These are phyloP conservation scores for Pythium phragmiticola DNA, from an alignment of 352 stramenopile species.

Conservation along the genomic window DNA sequence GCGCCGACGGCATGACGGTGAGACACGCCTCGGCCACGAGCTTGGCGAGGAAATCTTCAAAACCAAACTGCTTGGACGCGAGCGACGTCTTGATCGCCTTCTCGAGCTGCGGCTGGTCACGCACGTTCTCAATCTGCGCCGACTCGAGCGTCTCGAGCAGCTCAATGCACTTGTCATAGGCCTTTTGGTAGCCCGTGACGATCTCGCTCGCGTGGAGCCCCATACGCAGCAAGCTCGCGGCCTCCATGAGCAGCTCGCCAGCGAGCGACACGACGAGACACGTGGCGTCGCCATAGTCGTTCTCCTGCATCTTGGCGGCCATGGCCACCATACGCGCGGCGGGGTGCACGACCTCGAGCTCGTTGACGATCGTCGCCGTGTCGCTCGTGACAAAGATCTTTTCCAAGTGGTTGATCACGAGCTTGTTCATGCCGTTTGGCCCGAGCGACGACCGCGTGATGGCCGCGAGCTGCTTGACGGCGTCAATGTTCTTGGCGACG, in stretches of 20 bases:
- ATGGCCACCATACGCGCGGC: conserved; percentile 98
- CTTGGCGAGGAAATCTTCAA: conserved; percentile 92
- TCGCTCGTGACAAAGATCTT: conserved; percentile 99
- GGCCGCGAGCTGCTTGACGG: conserved; percentile 96
- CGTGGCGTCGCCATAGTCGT: conserved; percentile 95
- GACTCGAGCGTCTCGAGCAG: conserved; percentile 91
- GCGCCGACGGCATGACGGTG: conserved; percentile 89
- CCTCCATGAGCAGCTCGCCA: conserved; percentile 96
- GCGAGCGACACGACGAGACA: conserved; percentile 97
- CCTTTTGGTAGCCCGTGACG: conserved; percentile 96
- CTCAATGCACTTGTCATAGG: conserved; percentile 92
- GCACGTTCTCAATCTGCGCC: conserved; percentile 73
- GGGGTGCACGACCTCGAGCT: conserved; percentile 98
- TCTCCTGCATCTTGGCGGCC: conserved; percentile 98
- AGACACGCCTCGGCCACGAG: conserved; percentile 96
- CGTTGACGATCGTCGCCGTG: conserved; percentile 99
- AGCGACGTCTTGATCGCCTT: conserved; percentile 94
- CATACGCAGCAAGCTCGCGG: conserved; percentile 95
- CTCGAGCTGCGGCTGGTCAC: conserved; percentile 84
- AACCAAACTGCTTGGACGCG: conserved; percentile 97
- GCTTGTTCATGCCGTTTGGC: conserved; percentile 99
- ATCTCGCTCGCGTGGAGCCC: conserved; percentile 98
- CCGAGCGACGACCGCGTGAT: conserved; percentile 98
- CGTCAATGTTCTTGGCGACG: conserved; percentile 98
- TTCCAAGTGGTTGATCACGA: conserved; percentile 99